Percentiles rank a stretch among this genome's conserved stretches.
These are phyloP conservation scores for Penicillium sp. DNA, from an alignment of 2,329 filamentous ascomycete genomes.

Conservation along the genomic window DNA sequence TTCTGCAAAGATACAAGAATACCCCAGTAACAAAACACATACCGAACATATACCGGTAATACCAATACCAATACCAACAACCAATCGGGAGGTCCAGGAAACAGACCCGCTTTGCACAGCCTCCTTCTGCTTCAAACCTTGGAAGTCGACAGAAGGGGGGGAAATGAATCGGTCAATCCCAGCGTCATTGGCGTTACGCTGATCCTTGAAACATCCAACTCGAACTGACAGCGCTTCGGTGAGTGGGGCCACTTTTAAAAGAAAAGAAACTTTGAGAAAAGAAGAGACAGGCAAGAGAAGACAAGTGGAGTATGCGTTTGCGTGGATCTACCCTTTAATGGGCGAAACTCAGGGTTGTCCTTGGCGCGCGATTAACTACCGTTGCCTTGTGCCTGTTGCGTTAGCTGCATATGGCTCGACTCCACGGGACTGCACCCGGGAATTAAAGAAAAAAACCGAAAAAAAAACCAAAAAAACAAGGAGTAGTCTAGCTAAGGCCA, in stretches of 20 bases:
- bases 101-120: conserved; percentile 14
- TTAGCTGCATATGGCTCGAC: neutral
- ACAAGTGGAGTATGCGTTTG: conserved; percentile 6
- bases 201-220: conserved; percentile 2
- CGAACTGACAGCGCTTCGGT: conserved; percentile 3
- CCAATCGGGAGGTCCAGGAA: conserved; percentile 10
- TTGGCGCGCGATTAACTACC: conserved; percentile 3
- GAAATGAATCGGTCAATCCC: conserved; percentile 4
- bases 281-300: neutral
- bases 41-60: conserved; percentile 2
- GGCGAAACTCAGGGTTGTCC: neutral
- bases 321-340: conserved; percentile 4
- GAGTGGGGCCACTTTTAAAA: neutral
- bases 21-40: neutral
- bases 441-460: neutral
- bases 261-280: neutral
- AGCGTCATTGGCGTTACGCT: conserved; percentile 4
- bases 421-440: neutral
- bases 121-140: conserved; percentile 13
- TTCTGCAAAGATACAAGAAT: neutral
- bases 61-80: neutral
- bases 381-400: neutral
- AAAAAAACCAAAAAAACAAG: neutral
- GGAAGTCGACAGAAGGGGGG: conserved; percentile 4
- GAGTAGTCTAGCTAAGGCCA: neutral